Evolutionary conservation across 2,329 filamentous ascomycete species (phyloP), one percentile per base, ranked within the genome.

Genomic region (Septoria linicola): DNA sequence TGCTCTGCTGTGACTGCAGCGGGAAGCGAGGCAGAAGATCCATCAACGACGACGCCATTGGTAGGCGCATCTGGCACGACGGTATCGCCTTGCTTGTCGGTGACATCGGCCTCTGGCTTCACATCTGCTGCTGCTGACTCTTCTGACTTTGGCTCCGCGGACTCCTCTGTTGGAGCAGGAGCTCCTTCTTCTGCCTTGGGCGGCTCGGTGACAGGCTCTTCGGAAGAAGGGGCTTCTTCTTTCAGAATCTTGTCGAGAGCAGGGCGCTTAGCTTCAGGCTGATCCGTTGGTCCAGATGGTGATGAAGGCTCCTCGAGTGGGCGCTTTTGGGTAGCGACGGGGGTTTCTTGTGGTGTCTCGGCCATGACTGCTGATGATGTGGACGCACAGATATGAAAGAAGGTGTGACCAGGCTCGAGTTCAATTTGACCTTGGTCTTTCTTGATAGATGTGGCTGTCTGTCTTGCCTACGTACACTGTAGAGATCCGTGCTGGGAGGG

Each of bases 301-400:
- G 93, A 99, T 14, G 93, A 97, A 8, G 92, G 88, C 69, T 97
- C 93, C 78, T 99, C 93, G 60, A 99, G 83, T 55, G 93, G 93
- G 67, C 93, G 90, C 82, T 99, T 99, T 68, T 88, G 83, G 53
- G 84, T 86, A 43, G 82, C 82, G 56, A 73, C 73, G 53, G 74
- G 71, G 41, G 73, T 71, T 47, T 70, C 65, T 48, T 72, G 74
- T 25, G 75, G 72, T 41, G 56, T 49, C 35, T 66, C 64, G 41
- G 65, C 64, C 65, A 68, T 68, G 30, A 27, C 41, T 52, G 36
- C 19, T 39, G 43, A 46, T 21, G 8, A 46, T 21, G 8, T 23
- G 23, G 25, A 17, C 17, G 39, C 19, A 27, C 20, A n/a, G 30
- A 35, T 14, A 13, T 31, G 20, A 19, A 49, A 19, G 8, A 17